phyloP scores from a whole-genome alignment of 257 asterid genomes.

The Solanum habrochaites region DNA sequence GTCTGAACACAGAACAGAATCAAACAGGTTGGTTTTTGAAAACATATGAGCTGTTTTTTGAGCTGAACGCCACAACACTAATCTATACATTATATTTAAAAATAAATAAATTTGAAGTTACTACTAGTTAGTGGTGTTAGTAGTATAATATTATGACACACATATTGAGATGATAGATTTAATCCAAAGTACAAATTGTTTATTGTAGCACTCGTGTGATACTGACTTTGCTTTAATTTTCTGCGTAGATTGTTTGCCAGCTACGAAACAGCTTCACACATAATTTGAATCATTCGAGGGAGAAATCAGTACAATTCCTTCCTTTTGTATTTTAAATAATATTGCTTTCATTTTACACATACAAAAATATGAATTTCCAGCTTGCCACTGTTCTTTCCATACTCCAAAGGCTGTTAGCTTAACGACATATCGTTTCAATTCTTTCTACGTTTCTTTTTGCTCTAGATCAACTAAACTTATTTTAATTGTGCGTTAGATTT shows the following conservation, averaged over 20 bases:
- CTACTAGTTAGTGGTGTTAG: not conserved
- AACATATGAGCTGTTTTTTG: not conserved
- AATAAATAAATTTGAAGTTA: not conserved
- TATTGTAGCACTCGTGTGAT: not conserved
- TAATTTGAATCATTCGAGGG: not conserved
- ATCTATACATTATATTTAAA: not conserved
- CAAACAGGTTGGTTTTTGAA: not conserved
- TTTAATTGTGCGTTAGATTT: not conserved
- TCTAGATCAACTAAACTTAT: not conserved
- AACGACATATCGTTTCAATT: not conserved
- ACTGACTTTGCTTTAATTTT: not conserved
- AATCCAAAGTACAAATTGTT: not conserved
- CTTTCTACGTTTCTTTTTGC: not conserved
- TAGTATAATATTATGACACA: not conserved
- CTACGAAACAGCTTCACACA: conserved; percentile 1
- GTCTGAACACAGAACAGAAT: not conserved
- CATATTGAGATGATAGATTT: not conserved
- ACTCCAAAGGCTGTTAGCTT: not conserved
- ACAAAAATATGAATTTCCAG: not conserved
- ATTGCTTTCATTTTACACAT: not conserved
- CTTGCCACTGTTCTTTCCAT: not conserved
- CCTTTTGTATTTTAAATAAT: not conserved
- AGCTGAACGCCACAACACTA: not conserved
- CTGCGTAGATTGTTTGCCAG: not conserved
- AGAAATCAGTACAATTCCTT: not conserved